These are phyloP conservation scores for Rosellinia necatrix DNA, from an alignment of 2,329 filamentous ascomycete species.

Conservation along the genomic window DNA sequence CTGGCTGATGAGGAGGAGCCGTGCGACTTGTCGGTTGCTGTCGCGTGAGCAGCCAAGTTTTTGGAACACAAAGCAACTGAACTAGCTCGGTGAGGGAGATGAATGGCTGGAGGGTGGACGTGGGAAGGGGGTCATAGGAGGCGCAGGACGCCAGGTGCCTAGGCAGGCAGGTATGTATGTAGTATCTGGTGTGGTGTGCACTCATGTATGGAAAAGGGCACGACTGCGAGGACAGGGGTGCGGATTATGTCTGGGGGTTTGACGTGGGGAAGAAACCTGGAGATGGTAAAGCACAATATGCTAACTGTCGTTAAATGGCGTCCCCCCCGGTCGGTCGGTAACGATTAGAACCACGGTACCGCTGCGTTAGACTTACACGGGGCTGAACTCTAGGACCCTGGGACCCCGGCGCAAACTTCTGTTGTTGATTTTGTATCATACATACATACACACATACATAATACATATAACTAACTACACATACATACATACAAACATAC, in stretches of 20 bases:
- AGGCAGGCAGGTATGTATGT: too few relatives aligned
- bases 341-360: constrained; percentile 15
- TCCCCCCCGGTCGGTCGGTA: too few relatives aligned
- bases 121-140: constrained; percentile 18
- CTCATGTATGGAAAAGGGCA: too few relatives aligned
- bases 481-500: too few relatives aligned
- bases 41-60: constrained; percentile 21
- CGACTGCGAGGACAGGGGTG: constrained; percentile 16
- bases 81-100: constrained; percentile 1
- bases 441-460: too few relatives aligned
- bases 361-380: constrained; percentile 15
- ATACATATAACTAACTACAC: too few relatives aligned
- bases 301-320: too few relatives aligned
- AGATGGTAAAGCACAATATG: too few relatives aligned
- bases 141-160: constrained; percentile 23
- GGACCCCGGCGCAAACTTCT: constrained; percentile 3
- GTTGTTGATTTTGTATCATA: constrained; percentile 12
- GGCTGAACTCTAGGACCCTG: constrained; percentile 7
- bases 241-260: constrained; percentile 10
- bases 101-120: constrained; percentile 11
- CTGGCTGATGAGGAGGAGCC: neutral
- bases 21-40: constrained; percentile 5
- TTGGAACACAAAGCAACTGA: neutral
- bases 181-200: too few relatives aligned
- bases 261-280: constrained; percentile 27